These are phyloP conservation scores for Fraxinus anomala DNA, from an alignment of 257 asterid genomes.

Conservation along the genomic window DNA sequence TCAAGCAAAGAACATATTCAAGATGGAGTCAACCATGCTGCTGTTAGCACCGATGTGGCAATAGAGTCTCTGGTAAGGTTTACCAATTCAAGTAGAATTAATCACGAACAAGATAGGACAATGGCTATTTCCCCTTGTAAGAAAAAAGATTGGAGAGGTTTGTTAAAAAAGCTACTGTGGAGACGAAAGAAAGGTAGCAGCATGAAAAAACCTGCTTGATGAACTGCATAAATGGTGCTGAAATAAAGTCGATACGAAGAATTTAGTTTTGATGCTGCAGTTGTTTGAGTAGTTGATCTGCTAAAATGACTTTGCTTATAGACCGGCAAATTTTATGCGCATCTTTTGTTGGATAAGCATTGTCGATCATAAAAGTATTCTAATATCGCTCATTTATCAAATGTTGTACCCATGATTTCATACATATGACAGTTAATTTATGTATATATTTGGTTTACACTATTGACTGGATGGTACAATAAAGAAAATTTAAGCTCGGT, in stretches of 20 bases:
- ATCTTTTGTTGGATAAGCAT: not conserved
- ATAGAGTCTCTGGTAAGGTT: slow-evolving; percentile 30
- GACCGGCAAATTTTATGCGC: not conserved
- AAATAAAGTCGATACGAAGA: not conserved
- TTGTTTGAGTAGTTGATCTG: not conserved
- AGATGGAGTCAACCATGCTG: slow-evolving; percentile 33
- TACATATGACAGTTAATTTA: not conserved
- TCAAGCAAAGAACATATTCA: slow-evolving; percentile 41
- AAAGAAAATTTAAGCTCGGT: not conserved
- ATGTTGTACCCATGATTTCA: not conserved
- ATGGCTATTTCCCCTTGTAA: slow-evolving; percentile 58
- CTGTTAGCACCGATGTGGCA: slow-evolving; percentile 26
- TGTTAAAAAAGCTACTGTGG: slow-evolving; percentile 59
- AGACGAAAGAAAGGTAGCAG: slow-evolving; percentile 49
- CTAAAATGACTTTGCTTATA: not conserved
- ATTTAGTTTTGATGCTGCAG: not conserved
- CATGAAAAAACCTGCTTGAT: slow-evolving; percentile 38
- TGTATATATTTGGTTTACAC: not conserved
- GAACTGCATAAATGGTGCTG: slow-evolving; percentile 18
- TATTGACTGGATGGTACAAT: not conserved
- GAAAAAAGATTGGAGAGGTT: slow-evolving; percentile 52
- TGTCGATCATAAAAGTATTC: not conserved
- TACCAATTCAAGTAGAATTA: slow-evolving; percentile 26
- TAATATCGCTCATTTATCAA: not conserved
- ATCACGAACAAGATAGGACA: slow-evolving; percentile 37